A percentile compares a stretch with the other conserved stretches of the same genome.
These are phyloP conservation scores for Pythium vanterpoolii DNA, from an alignment of 352 stramenopile species.

Conservation along the genomic window DNA sequence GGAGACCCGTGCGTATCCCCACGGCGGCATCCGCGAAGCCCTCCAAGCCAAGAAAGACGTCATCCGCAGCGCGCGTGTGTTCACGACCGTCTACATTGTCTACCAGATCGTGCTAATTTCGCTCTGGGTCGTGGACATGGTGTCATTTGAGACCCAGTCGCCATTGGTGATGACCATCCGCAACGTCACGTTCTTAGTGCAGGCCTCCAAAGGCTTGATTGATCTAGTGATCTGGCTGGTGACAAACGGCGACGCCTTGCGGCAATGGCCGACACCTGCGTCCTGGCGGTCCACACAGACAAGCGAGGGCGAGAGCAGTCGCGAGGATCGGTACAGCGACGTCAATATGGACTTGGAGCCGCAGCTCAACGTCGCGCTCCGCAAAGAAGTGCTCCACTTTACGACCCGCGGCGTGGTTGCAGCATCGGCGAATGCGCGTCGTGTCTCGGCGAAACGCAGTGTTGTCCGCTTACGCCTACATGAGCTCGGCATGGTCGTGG, in stretches of 20 bases:
- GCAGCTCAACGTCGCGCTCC: constrained; percentile 82
- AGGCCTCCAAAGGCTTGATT: constrained; percentile 75
- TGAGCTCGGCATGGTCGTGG: constrained; percentile 77
- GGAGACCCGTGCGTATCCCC: constrained; percentile 69
- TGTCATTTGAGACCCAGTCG: constrained; percentile 33
- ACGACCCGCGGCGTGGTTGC: constrained; percentile 83
- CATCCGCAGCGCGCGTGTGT: constrained; percentile 76
- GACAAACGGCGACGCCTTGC: constrained; percentile 50
- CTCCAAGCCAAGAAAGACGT: constrained; percentile 78
- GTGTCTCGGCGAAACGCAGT: constrained; percentile 40
- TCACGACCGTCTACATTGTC: constrained; percentile 74
- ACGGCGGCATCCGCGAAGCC: constrained; percentile 73
- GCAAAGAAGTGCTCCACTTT: constrained; percentile 88
- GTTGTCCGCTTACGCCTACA: constrained; percentile 75
- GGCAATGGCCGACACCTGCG: neutral
- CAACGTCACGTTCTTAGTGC: constrained; percentile 62
- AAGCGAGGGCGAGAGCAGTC: constrained; percentile 21
- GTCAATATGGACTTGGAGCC: constrained; percentile 79
- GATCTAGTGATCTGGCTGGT: constrained; percentile 83
- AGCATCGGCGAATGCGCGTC: constrained; percentile 60
- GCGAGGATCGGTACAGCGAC: constrained; percentile 55
- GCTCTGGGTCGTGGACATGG: constrained; percentile 65
- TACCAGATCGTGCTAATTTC: constrained; percentile 85
- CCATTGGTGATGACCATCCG: constrained; percentile 41
- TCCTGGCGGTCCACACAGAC: constrained; percentile 25